A percentile compares a stretch with the other conserved stretches of the same genome.
phyloP scores from a whole-genome alignment of 257 asterid species.

The Oldenlandia corymbosa region DNA sequence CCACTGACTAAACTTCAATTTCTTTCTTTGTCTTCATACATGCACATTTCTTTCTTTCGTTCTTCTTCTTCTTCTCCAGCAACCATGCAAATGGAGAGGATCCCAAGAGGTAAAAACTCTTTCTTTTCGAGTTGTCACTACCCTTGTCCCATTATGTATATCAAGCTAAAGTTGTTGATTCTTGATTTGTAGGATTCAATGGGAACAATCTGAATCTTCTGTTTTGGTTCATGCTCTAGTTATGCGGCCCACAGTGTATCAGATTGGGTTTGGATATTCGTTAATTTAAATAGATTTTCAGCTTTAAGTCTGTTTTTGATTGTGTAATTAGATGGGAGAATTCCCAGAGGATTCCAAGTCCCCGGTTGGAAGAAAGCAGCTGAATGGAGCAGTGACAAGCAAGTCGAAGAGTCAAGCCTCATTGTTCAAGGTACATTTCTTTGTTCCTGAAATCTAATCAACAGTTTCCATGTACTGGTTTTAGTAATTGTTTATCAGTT shows the following conservation, averaged over 20 bases:
- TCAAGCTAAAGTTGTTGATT: neutral
- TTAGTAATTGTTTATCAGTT: neutral
- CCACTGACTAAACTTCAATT: constrained; percentile 13
- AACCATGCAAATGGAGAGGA: constrained; percentile 15
- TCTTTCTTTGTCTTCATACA: constrained; percentile 17
- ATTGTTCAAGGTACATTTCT: constrained; percentile 31
- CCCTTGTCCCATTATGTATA: no score
- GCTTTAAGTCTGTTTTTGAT: constrained; percentile 5
- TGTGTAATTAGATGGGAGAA: constrained; percentile 41
- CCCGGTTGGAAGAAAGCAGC: constrained; percentile 30
- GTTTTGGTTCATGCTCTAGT: neutral
- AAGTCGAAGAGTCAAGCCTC: constrained; percentile 37
- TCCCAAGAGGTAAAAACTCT: neutral
- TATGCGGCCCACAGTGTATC: neutral
- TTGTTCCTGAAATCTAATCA: neutral
- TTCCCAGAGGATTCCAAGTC: constrained; percentile 28
- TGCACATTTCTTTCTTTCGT: constrained; percentile 24
- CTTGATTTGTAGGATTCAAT: constrained; percentile 2
- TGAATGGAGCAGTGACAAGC: constrained; percentile 35
- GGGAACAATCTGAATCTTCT: no score
- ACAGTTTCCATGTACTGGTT: neutral
- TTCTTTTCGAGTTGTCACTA: no score
- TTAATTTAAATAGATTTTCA: neutral
- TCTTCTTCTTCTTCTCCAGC: constrained; percentile 1
- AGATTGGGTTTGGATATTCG: neutral